Base-by-base conservation (phyloP, 2,329 filamentous ascomycete species). In the Pseudogymnoascus sp. region DNA sequence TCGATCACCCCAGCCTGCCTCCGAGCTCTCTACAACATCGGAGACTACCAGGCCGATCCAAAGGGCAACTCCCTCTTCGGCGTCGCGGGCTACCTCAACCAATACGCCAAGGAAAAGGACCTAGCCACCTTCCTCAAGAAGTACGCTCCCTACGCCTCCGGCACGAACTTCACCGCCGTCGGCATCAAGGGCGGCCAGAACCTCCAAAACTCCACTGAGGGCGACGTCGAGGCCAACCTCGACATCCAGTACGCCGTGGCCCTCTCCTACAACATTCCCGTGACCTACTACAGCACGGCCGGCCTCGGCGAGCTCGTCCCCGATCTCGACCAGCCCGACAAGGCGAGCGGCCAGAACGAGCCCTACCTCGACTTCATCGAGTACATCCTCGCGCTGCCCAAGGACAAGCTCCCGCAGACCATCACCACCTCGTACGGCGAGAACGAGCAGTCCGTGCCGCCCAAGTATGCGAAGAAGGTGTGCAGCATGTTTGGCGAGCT, bases 371-470 rank as follows among this genome's bases (percentile, higher is more conserved):
- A 79, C 13, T 89, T 83, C 77, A 76, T 89, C 7, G 78, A 83
- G 63, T 83, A 84, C 72, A 72, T 88, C 1, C 78, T 87, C 0
- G 73, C 75, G 1, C 79, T 81, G 65, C 69, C 74, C 19, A 73
- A 81, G 62, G 69, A 74, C 0, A 71, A 76, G 6, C 76, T 90
- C 1, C 87, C 87, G 0, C 80, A 84, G 57, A 82, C 86, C 15
- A 81, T 90, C 69, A 83, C 80, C 62, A 85, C 83, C 11, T 88
- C 85, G 0, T 90, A 90, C 71, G 86, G 85, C 59, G 86, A 89
- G 65, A 80, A 84, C 62, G 87, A 90, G 74, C 83, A 88, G 68
- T 81, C 82, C 5, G 78, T 90, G 0, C 87, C 87, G 0, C 70
- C 76, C 2, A 80, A 81, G 10, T 90, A 88, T 69, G 83, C 84